phyloP scores from a whole-genome alignment of 306 rosid species.

The Prunus armeniaca region DNA sequence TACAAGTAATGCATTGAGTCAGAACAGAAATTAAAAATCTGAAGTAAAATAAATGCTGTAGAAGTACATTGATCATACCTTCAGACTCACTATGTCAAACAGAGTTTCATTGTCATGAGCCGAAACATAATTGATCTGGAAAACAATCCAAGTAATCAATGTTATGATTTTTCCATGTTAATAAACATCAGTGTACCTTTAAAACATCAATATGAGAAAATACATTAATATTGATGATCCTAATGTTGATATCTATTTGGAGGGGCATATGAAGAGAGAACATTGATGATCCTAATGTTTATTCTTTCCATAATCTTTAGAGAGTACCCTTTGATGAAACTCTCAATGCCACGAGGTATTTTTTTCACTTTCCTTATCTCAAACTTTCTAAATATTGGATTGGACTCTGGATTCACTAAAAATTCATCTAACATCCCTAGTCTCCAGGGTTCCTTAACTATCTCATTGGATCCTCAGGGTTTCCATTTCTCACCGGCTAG shows the following conservation, averaged over 20 bases:
- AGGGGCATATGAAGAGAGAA: background rate
- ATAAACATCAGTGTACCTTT: background rate
- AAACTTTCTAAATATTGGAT: background rate
- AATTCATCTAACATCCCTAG: background rate
- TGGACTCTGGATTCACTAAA: background rate
- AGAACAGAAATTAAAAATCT: slow-evolving; percentile 6
- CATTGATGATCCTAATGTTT: too few relatives aligned
- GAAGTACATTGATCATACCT: slow-evolving; percentile 51
- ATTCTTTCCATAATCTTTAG: too few relatives aligned
- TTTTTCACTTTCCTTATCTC: background rate
- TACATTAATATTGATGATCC: background rate
- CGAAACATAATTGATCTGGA: slow-evolving; percentile 88
- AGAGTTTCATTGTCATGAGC: slow-evolving; percentile 95
- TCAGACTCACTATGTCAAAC: slow-evolving; percentile 80
- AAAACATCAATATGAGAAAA: background rate
- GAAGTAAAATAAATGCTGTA: slow-evolving; percentile 12
- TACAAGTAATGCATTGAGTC: slow-evolving; percentile 33
- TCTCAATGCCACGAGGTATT: background rate
- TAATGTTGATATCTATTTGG: background rate
- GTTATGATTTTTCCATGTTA: slow-evolving; percentile 14
- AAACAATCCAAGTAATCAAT: slow-evolving; percentile 29
- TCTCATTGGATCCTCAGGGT: background rate
- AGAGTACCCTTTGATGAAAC: too few relatives aligned
- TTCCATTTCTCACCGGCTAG: background rate
- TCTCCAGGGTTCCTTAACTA: background rate